phyloP scores from a whole-genome alignment of 768 basidiomycete species.

The Nidula microcarpa region DNA sequence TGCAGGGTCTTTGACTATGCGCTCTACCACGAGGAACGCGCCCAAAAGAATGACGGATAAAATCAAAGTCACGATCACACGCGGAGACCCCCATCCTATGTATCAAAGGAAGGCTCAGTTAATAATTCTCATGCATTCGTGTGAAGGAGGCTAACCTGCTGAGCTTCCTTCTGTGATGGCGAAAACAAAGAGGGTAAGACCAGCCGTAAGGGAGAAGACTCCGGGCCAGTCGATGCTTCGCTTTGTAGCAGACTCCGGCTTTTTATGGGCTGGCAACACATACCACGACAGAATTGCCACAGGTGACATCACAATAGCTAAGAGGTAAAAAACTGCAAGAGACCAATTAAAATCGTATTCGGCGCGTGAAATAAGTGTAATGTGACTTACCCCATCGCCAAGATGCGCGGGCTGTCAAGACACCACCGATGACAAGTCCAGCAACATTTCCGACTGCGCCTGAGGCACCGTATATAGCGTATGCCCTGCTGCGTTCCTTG shows the following conservation, averaged over 20 bases:
- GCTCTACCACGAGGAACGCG: neutral
- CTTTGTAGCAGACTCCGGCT: neutral
- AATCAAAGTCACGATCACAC: neutral
- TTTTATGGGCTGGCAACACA: neutral
- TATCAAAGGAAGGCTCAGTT: neutral
- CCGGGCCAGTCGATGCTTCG: neutral
- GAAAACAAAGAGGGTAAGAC: conserved; percentile 26
- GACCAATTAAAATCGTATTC: neutral
- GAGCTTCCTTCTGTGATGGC: conserved; percentile 26
- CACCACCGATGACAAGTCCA: neutral
- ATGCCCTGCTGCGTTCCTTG: conserved; percentile 2
- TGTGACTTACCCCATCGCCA: neutral
- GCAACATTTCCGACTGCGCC: neutral
- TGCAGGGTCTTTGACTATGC: neutral
- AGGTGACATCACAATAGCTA: neutral
- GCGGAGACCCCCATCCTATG: neutral
- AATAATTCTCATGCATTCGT: neutral
- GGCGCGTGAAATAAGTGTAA: neutral
- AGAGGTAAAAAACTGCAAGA: neutral
- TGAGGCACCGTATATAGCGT: neutral
- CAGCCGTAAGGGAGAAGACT: neutral
- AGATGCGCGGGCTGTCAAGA: conserved; percentile 3
- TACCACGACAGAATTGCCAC: neutral
- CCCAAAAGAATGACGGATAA: neutral
- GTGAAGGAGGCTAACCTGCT: conserved; percentile 31